Conservation (phyloP, 202 grass and related monocot genomes). For the Digitaria exilis region DNA sequence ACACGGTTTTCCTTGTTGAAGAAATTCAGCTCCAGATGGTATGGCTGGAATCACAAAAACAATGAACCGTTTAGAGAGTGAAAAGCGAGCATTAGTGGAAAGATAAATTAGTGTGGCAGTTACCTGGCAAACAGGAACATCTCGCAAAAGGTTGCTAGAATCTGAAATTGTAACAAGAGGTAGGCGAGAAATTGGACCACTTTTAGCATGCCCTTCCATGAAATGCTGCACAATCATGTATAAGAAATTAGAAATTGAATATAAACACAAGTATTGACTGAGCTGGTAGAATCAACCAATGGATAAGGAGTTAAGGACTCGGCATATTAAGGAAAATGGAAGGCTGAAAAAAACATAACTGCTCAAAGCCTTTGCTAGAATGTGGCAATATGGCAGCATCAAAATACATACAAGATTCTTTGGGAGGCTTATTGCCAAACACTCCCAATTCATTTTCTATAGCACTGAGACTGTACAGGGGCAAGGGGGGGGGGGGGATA, state of each 20-base stretch:
- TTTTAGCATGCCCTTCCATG: slow-evolving; percentile 99
- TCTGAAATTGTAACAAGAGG: slow-evolving; percentile 96
- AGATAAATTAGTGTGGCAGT: slow-evolving; percentile 5
- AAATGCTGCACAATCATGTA: slow-evolving; percentile 76
- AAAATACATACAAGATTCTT: slow-evolving; percentile 27
- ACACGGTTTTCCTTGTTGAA: slow-evolving; percentile 93
- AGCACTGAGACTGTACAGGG: neutral
- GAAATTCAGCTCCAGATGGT: slow-evolving; percentile 97
- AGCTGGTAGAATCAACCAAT: slow-evolving; percentile 35
- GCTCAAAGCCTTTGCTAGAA: slow-evolving; percentile 22
- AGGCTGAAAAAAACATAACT: slow-evolving; percentile 10
- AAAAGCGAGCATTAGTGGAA: slow-evolving; percentile 23
- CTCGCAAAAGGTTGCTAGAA: slow-evolving; percentile 76
- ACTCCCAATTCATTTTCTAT: neutral
- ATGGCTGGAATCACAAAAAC: slow-evolving; percentile 68
- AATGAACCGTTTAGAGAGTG: slow-evolving; percentile 28
- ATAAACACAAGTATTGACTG: neutral
- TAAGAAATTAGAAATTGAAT: slow-evolving; percentile 30
- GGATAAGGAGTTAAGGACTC: slow-evolving; percentile 8
- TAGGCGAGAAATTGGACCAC: slow-evolving; percentile 90
- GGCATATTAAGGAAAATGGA: slow-evolving; percentile 26
- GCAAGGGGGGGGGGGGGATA: too few relatives aligned
- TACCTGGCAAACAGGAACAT: slow-evolving; percentile 99
- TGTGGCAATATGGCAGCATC: slow-evolving; percentile 14
- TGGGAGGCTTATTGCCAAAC: slow-evolving; percentile 1